Percentiles rank a stretch among this genome's conserved stretches.
phyloP scores from a whole-genome alignment of 2,329 filamentous ascomycete species.

The Exophiala sp. region DNA sequence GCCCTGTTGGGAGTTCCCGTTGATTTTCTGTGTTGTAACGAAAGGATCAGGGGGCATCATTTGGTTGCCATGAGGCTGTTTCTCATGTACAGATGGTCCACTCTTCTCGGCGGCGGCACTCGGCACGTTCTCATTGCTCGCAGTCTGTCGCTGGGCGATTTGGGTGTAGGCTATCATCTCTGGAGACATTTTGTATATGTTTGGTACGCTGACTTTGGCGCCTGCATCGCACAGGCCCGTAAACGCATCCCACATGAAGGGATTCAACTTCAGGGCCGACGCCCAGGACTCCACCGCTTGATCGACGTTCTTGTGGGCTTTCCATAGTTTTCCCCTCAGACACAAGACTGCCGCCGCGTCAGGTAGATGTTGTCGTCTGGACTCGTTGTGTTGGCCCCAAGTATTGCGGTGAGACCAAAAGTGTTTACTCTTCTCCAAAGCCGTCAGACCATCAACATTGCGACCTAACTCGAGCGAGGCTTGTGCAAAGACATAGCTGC shows the following conservation, averaged over 20 bases:
- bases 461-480: constrained; percentile 76
- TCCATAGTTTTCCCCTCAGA: constrained; percentile 81
- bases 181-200: constrained; percentile 75
- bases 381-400: constrained; percentile 79
- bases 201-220: constrained; percentile 69
- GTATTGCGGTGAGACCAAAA: constrained; percentile 72
- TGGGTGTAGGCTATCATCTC: constrained; percentile 56
- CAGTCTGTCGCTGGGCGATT: constrained; percentile 24
- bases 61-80: constrained; percentile 36
- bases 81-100: constrained; percentile 32
- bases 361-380: constrained; percentile 67
- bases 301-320: constrained; percentile 72
- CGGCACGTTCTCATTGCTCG: constrained; percentile 30
- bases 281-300: constrained; percentile 85
- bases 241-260: constrained; percentile 98
- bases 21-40: constrained; percentile 34
- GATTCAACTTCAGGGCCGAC: constrained; percentile 82
- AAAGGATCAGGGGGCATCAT: constrained; percentile 43
- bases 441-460: constrained; percentile 75
- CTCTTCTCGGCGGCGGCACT: constrained; percentile 34
- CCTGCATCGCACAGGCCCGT: constrained; percentile 78
- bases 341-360: constrained; percentile 82
- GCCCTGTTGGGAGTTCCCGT: constrained; percentile 35
- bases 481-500: constrained; percentile 87
- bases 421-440: constrained; percentile 76